Evolutionary conservation across 1,284 basidiomycete species (phyloP), one percentile per base, ranked within the genome.

Genomic region (Dichomitus squalens): DNA sequence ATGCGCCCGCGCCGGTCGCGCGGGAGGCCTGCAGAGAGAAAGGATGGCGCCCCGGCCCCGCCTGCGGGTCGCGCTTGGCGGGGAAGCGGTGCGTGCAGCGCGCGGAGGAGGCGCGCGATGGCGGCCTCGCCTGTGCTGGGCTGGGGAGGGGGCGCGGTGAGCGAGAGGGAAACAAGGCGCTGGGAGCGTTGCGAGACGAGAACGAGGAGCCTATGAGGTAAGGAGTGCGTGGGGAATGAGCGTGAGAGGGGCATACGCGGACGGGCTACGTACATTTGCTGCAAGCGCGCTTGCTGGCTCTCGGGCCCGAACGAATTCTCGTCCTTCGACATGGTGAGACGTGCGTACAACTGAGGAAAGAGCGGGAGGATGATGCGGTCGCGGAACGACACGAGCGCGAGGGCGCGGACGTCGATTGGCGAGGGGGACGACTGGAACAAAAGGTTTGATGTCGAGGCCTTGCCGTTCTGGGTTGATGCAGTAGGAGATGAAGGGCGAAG

Each of bases 371-470:
- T 83, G 54, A 92, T 84, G 54, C 81, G 82, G 73, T 96, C 93
- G 11, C 94, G 84, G 71, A 96, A 96, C 4, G 87, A 85, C 36
- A 86, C 82, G 11, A 96, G 78, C 0, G 92, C 88, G 23, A 95
- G 79, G 16, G 85, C 85, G 35, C 93, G 86, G 23, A 95, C 88
- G 64, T 96, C 92, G 60, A 96, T 91, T 21, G 77, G 77, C 0
- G 74, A 66, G 4, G 53, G 11, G 9, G 64, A 72, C 66, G 63
- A 56, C 44, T 64, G 54, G 16, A 65, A 52, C 43, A 66, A 59
- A 51, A 70, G 51, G 11, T 73, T 67, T 34, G 77, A 76, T 2
- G 44, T 46, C 16, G 44, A 46, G 12, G 74, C 64, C 65, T 83
- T 83, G 40, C 73, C 71, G 35, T 72, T 75, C 68, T 83, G 80